Evolutionary conservation across 169 alveolate species (phyloP).

Genomic region (Cryptosporidium baileyi): DNA sequence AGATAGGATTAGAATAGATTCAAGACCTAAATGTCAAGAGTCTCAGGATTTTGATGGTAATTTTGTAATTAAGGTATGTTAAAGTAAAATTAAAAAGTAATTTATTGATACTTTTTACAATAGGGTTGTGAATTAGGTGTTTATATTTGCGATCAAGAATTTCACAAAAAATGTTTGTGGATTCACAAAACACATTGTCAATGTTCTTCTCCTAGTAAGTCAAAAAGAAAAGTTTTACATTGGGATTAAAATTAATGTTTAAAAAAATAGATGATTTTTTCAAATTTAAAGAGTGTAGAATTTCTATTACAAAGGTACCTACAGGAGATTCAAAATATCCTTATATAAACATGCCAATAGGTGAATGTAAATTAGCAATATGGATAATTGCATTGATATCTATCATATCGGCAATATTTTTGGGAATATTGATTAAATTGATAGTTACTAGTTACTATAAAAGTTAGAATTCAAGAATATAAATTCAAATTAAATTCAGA

Average conservation of each 20-base stretch:
- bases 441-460: not conserved
- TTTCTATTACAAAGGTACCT: conserved; percentile 34
- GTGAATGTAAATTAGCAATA: conserved; percentile 61
- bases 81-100: not conserved
- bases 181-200: conserved; percentile 58
- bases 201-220: conserved; percentile 64
- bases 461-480: no score
- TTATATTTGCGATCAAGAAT: conserved; percentile 39
- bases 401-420: not conserved
- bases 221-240: not conserved
- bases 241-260: no score
- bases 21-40: conserved; percentile 51
- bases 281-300: conserved; percentile 55
- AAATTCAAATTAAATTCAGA: not conserved
- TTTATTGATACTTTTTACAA: not conserved
- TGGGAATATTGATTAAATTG: not conserved
- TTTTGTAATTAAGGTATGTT: conserved; percentile 9
- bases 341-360: conserved; percentile 34
- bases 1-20: conserved; percentile 61
- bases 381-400: conserved; percentile 46
- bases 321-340: conserved; percentile 63
- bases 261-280: conserved; percentile 3
- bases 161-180: conserved; percentile 66
- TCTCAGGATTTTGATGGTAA: conserved; percentile 20
- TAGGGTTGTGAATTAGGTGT: conserved; percentile 66